Base-by-base conservation (phyloP, 306 rosid genomes). In the Psophocarpus tetragonolobus region DNA sequence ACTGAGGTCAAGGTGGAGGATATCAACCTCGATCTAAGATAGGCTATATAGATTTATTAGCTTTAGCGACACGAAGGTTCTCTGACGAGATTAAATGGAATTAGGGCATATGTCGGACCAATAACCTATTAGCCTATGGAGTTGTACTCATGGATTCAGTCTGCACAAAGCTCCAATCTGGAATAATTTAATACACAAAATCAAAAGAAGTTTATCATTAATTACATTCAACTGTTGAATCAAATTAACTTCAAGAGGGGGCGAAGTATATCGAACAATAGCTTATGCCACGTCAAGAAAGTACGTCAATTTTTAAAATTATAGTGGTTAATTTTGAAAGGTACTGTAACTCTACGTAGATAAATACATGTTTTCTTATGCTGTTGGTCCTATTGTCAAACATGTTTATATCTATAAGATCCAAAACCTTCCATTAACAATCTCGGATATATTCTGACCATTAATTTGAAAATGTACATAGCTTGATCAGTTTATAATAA, bases 401-500 rank as follows among this genome's bases (percentile, higher is more conserved):
- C 30, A 1, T 1, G 20, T n/a, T 17, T 50, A 24, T 17, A 51
- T 18, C 21, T 53, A 1, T 53, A 0, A 2, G 15, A 20, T 53
- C 15, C 24, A 4, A 26, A 57, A 57, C 4, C 65, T 29, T 60
- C 39, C 60, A 53, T 23, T 54, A n/a, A 56, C 35, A 56, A 56
- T 56, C 33, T 56, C 8, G 9, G 44, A 29, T n/a, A n/a, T n/a
- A n/a, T 20, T 71, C 20, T 50, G 33, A 30, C 48, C 1, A 20
- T n/a, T 15, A 51, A 24, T 72, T 53, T 72, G 41, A 39, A 29
- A 57, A 36, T 39, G 23, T 62, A 70, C n/a, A 20, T n/a, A 29
- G 24, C 48, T 11, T 26, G 80, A n/a, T n/a, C n/a, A 76, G 74
- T 76, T 38, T n/a, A n/a, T n/a, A n/a, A n/a, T n/a, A n/a, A 63